Base-by-base conservation (phyloP, 2,329 filamentous ascomycete species). In the Calonectria pauciramosa region DNA sequence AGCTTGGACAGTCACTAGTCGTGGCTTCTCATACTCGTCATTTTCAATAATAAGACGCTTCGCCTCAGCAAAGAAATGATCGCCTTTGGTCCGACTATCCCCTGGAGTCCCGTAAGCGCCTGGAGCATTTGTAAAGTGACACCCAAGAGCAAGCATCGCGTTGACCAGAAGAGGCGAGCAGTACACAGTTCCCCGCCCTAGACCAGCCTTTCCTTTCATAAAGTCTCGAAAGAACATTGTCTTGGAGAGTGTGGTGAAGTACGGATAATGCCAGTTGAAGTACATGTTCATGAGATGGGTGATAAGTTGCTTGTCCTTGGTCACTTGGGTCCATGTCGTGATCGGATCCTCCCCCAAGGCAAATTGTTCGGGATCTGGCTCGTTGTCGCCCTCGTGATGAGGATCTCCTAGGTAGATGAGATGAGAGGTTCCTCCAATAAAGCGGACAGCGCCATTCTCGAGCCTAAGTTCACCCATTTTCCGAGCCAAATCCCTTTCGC, bases 181-280 rank as follows among this genome's bases (percentile, higher is more conserved):
- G 84, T 98, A 96, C 9, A 93, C 89, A 0, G 92, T 94, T 56
- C 87, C 87, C 70, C 87, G 91, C 82, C 84, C 85, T 10, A 88
- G 85, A 1, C 88, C 87, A 5, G 91, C 91, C 75, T 90, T 92
- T 0, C 97, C 96, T 18, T 90, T 90, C 56, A 93, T 84, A 80
- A 98, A 98, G 83, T 99, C 96, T 52, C 93, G 91, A 82, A 95
- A 96, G 83, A 99, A 99, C 38, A 98, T 87, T 47, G 90, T 92
- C 83, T 95, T 97, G 16, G 96, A 96, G 9, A 99, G 88, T 0
- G 95, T 97, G 5, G 96, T 96, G 84, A 99, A 99, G 86, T 97
- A 99, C 23, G 96, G 93, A 84, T 99, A 99, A 85, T 99, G 97
- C 94, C 96, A 99, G 80, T 93, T 95, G 86, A 99, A 99, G 86